A percentile compares a stretch with the other conserved stretches of the same genome.
These are phyloP conservation scores for Plantago major DNA, from an alignment of 257 asterid species.

Conservation along the genomic window DNA sequence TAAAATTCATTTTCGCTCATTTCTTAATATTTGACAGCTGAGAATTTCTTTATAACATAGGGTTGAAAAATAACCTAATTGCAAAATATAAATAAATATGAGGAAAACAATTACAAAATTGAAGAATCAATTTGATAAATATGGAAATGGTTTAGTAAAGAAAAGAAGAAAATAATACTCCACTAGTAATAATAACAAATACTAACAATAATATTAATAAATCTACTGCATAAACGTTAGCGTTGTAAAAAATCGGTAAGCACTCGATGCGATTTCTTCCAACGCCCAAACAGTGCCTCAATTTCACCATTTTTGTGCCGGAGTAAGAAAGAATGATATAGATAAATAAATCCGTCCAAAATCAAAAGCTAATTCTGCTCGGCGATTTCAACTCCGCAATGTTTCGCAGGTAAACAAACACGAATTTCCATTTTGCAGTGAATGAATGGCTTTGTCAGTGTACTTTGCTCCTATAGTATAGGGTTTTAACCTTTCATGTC, in stretches of 20 bases:
- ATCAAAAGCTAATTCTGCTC: neutral
- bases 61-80: too few relatives aligned
- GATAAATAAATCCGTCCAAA: constrained; percentile 17
- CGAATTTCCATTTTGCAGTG: constrained; percentile 3
- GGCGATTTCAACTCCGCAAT: constrained; percentile 26
- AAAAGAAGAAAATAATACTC: too few relatives aligned
- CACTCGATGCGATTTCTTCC: neutral
- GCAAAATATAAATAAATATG: too few relatives aligned
- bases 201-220: too few relatives aligned
- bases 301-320: constrained; percentile 8
- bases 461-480: constrained; percentile 16
- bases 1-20: too few relatives aligned
- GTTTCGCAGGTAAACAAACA: constrained; percentile 37
- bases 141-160: too few relatives aligned
- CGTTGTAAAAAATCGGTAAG: neutral
- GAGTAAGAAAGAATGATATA: neutral
- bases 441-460: neutral
- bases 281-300: neutral
- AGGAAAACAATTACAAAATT: too few relatives aligned
- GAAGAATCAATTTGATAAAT: too few relatives aligned
- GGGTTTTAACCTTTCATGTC: constrained; percentile 14
- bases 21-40: too few relatives aligned
- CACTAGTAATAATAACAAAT: too few relatives aligned
- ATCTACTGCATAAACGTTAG: too few relatives aligned
- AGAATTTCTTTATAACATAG: too few relatives aligned